phyloP scores from a whole-genome alignment of 2,329 filamentous ascomycete genomes.

The Aspergillus calidoustus region DNA sequence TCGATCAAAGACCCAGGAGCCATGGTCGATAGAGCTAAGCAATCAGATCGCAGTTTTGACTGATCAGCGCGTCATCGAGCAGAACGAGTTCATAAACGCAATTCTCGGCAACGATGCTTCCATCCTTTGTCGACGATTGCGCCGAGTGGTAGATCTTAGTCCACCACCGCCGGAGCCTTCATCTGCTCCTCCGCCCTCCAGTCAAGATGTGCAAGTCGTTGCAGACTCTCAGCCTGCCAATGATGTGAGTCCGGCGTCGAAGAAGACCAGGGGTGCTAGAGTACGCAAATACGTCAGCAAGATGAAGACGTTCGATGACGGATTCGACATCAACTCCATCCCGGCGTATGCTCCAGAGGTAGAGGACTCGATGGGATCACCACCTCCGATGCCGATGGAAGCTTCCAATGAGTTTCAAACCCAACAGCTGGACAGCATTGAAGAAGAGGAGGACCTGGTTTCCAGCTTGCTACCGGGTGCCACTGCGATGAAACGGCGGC shows the following conservation, averaged over 20 bases:
- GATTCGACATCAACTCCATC: conserved; percentile 53
- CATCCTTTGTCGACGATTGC: conserved; percentile 69
- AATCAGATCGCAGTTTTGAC: conserved; percentile 71
- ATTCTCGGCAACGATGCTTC: conserved; percentile 81
- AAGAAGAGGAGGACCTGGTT: conserved; percentile 61
- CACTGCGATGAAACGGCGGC: conserved; percentile 77
- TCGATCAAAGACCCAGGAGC: conserved; percentile 61
- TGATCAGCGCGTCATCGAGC: conserved; percentile 81
- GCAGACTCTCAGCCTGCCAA: conserved; percentile 21
- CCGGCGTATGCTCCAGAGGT: conserved; percentile 41
- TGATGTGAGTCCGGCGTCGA: conserved; percentile 24
- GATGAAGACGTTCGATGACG: conserved; percentile 76
- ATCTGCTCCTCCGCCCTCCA: conserved; percentile 8
- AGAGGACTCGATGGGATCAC: conserved; percentile 21
- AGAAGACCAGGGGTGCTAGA: conserved; percentile 29
- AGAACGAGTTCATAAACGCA: conserved; percentile 89
- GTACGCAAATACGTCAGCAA: conserved; percentile 42
- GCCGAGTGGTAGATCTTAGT: conserved; percentile 23
- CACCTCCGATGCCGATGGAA: conserved; percentile 28
- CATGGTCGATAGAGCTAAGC: conserved; percentile 74
- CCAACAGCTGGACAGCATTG: conserved; percentile 32
- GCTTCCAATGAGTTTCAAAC: conserved; percentile 28
- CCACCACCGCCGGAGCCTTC: conserved; percentile 8
- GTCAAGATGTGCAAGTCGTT: conserved; percentile 14
- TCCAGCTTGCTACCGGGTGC: conserved; percentile 77